Evolutionary conservation across 805 yeast genomes (phyloP), one percentile per base, ranked within the genome.

Genomic region (Lipomyces yamadae): DNA sequence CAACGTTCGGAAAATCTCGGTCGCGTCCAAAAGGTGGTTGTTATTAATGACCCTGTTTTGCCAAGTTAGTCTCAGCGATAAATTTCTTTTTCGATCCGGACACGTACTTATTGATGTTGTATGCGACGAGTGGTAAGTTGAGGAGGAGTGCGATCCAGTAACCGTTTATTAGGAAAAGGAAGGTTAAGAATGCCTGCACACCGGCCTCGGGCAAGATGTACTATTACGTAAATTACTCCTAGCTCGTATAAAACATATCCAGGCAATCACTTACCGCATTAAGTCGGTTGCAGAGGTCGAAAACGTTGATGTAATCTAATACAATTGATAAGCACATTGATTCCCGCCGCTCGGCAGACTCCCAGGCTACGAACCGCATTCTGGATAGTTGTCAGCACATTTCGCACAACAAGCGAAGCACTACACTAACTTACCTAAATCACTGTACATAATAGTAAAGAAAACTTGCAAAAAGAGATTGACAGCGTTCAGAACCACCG

Each of bases 1-100:
- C 76, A 94, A 85, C 54, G 98, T 93, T 82, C 98, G 87, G 81
- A 95, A 95, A 75, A 94, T 95, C 79, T 94, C 98, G 56, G 99
- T 94, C 66, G 98, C 98, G 79, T 95, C 99, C 78, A 93, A 86
- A 70, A 91, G 81, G 77, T 94, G 93, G 77, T 88, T 87, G 79
- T 91, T 92, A 74, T 85, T 86, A 78, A 88, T 80, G 75, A 91
- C 64, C 67, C 72, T 70, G 56, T 3, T 11, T 3, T 15, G 10
- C 24, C 24, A 24, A 24, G 45, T 57, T 33, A 32, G 30, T 29
- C 8, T 32, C 4, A 32, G 30, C 10, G n/a, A 30, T 7, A 24
- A 13, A n/a, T 6, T 29, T 24, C 24, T 24, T 24, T 24, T 24
- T 24, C 24, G 8, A 35, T 4, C n/a, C n/a, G 11, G 53, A 13